These are phyloP conservation scores for Sporothrix pseudoabietina DNA, from an alignment of 2,329 filamentous ascomycete genomes.

Conservation along the genomic window DNA sequence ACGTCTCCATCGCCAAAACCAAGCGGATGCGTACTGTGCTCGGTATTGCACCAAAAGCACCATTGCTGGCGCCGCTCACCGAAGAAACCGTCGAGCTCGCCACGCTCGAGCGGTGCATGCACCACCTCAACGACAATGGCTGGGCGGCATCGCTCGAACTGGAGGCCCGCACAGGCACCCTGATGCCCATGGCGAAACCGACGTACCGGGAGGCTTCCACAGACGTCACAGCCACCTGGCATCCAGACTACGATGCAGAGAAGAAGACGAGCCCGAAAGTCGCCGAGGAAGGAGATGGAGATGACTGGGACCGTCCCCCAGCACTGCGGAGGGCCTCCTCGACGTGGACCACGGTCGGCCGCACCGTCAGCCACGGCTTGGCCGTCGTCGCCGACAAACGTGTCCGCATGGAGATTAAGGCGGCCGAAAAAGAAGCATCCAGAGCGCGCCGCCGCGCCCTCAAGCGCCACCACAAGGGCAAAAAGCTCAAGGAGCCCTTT, in stretches of 20 bases:
- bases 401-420: constrained; percentile 36
- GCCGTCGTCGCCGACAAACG: constrained; percentile 38
- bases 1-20: constrained; percentile 38
- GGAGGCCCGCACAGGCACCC: constrained; percentile 17
- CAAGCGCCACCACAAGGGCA: constrained; percentile 38
- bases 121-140: constrained; percentile 30
- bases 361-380: constrained; percentile 31
- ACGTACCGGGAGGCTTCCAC: neutral
- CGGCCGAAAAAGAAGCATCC: constrained; percentile 33
- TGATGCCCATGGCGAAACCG: constrained; percentile 26
- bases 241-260: neutral
- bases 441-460: constrained; percentile 36
- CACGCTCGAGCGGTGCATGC: constrained; percentile 36
- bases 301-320: neutral
- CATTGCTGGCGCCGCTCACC: constrained; percentile 35
- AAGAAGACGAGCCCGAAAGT: neutral
- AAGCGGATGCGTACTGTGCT: constrained; percentile 37
- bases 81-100: constrained; percentile 36
- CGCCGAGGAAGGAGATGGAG: neutral
- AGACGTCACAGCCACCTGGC: neutral
- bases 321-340: neutral
- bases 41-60: constrained; percentile 35
- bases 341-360: constrained; percentile 2
- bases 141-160: constrained; percentile 33
- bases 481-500: constrained; percentile 34